phyloP scores from a whole-genome alignment of 345 rosid species.

The Eucalyptus sp. region DNA sequence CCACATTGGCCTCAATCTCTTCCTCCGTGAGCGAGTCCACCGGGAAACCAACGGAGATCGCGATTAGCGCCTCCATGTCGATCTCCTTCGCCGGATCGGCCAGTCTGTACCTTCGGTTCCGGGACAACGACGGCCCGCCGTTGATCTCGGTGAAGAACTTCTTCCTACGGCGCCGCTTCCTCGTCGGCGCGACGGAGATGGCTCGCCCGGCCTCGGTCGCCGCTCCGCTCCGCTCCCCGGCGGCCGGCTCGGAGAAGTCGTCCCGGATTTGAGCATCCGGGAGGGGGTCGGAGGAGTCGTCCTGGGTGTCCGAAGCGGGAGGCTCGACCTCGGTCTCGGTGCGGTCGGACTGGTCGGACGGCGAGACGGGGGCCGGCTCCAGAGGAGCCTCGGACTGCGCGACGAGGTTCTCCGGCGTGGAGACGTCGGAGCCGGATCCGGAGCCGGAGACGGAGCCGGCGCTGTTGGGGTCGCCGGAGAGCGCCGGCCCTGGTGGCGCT shows the following conservation, averaged over 20 bases:
- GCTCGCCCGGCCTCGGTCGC: conserved; percentile 34
- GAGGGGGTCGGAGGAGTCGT: conserved; percentile 23
- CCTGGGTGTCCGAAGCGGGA: conserved; percentile 14
- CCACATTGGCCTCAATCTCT: conserved; percentile 91
- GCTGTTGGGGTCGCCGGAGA: conserved; percentile 23
- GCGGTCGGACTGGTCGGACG: conserved; percentile 19
- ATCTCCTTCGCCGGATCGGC: conserved; percentile 53
- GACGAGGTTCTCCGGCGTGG: conserved; percentile 42
- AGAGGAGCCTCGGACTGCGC: conserved; percentile 2
- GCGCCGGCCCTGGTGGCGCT: conserved; percentile 9
- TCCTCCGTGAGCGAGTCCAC: conserved; percentile 88
- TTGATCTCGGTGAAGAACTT: conserved; percentile 87
- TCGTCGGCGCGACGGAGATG: conserved; percentile 27
- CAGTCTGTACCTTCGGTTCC: conserved; percentile 42
- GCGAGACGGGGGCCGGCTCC: conserved; percentile 9
- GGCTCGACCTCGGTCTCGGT: conserved; percentile 24
- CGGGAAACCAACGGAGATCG: conserved; percentile 87
- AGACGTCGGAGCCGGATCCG: conserved; percentile 24
- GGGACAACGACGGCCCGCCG: conserved; percentile 46
- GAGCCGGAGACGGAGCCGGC: conserved; percentile 5
- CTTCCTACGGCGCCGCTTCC: conserved; percentile 73
- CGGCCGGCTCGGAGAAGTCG: conserved; percentile 56
- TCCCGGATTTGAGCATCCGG: conserved; percentile 57
- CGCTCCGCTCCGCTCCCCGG: conserved; percentile 28
- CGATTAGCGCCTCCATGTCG: conserved; percentile 70